Base-by-base conservation (phyloP, 495 filamentous ascomycete genomes). In the Poronia punctata region DNA sequence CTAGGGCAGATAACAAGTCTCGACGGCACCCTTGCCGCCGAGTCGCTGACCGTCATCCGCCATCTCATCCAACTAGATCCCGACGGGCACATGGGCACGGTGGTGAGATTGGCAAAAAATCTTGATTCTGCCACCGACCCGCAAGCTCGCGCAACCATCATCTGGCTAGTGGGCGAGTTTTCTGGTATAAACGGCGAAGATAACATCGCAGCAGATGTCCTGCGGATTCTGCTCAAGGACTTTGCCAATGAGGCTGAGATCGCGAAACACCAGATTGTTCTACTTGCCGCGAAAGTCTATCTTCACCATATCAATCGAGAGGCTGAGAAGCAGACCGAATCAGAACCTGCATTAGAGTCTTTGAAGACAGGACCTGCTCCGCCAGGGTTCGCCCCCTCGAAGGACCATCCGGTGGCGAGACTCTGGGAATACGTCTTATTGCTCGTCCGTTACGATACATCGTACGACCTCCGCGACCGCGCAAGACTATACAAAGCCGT, bases 161-260 rank as follows among this genome's bases (percentile, higher is more conserved):
- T 97, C 49, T 98, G 92, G 92, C 79, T 98, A 3, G 89, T 98
- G 0, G 92, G 92, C 35, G 92, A 98, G 62, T 97, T 87, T 52
- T 78, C 92, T 1, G 85, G 85, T 0, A 50, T 82, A 8, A 80
- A 89, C 43, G 72, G 79, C 2, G 81, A 84, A 47, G 76, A 86
- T 37, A 93, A 92, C 54, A 86, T 98, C 42, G 92, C 93, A 0
- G 78, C 90, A 0, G 92, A 98, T 54, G 89, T 95, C 14, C 70
- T 97, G 2, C 78, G 93, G n/a, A 82, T 97, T 10, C 68, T 98
- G 8, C 78, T 84, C 7, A 89, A 88, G 54, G 78, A 77, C 9
- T 98, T 95, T 50, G 70, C 79, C 2, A 77, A 84, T 41, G 92
- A 98, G 59, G 77, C 78, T 0, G 90, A 95, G 50, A 62, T 78